These are phyloP conservation scores for Serendipita vermifera DNA, from an alignment of 768 basidiomycete species.

Conservation along the genomic window DNA sequence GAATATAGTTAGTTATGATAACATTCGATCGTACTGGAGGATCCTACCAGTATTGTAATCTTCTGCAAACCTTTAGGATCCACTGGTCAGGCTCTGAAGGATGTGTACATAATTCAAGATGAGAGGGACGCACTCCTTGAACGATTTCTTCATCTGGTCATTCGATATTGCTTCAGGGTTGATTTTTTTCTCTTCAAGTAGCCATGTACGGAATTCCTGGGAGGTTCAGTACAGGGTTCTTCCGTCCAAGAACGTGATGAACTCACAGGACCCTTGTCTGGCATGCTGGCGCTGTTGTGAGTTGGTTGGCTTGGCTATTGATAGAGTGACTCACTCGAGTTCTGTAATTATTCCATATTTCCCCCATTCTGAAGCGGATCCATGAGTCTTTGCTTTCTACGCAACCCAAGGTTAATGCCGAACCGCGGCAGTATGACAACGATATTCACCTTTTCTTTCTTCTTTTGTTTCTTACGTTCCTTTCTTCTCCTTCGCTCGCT, in stretches of 20 bases:
- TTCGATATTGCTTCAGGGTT: constrained; percentile 83
- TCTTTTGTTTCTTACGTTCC: neutral
- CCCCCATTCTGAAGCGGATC: constrained; percentile 51
- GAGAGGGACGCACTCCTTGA: constrained; percentile 46
- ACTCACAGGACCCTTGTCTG: constrained; percentile 46
- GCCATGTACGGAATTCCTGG: constrained; percentile 80
- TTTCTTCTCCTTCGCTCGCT: neutral
- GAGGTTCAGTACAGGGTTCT: neutral
- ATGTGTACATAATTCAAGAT: constrained; percentile 19
- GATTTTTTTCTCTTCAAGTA: constrained; percentile 81
- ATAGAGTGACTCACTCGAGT: constrained; percentile 47
- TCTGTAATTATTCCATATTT: constrained; percentile 82
- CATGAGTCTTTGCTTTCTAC: neutral
- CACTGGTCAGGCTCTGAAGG: too few species aligned
- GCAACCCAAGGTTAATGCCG: neutral
- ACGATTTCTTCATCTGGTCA: constrained; percentile 77
- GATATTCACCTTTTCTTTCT: neutral
- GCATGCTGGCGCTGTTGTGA: constrained; percentile 41
- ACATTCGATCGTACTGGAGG: neutral
- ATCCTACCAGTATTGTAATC: constrained; percentile 65
- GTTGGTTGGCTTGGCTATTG: constrained; percentile 4
- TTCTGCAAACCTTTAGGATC: constrained; percentile 27
- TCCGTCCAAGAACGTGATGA: neutral
- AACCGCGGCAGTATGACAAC: neutral
- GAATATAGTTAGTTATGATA: neutral